Percentiles rank a stretch among this genome's conserved stretches.
Conservation (phyloP, 441 rosid species). For the Erodium texanum region DNA sequence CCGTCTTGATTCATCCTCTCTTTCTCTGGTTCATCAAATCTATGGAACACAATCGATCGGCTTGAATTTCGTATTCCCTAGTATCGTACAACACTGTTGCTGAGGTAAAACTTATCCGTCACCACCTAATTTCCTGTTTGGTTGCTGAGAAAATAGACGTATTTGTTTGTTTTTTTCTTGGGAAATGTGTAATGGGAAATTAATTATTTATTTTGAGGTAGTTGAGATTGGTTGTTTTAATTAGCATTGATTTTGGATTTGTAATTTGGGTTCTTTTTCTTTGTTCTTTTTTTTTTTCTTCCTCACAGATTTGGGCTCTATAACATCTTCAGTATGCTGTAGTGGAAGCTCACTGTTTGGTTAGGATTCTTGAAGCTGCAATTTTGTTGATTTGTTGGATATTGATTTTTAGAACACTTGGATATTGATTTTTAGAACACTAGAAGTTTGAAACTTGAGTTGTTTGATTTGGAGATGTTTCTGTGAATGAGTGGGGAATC, state of each 20-base stretch:
- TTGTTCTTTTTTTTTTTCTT: too few species aligned
- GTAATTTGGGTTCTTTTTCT: neutral
- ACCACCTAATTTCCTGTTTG: constrained; percentile 58
- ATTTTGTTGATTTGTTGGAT: neutral
- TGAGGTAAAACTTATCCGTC: constrained; percentile 17
- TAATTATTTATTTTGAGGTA: neutral
- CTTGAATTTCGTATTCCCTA: neutral
- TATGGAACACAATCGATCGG: neutral
- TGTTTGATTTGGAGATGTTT: neutral
- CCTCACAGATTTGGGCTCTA: neutral
- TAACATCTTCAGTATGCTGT: neutral
- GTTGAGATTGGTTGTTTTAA: neutral
- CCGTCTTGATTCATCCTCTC: neutral
- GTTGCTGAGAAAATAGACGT: constrained; percentile 40
- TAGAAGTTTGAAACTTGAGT: neutral
- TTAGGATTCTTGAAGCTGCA: neutral
- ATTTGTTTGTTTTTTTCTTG: neutral
- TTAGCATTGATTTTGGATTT: neutral
- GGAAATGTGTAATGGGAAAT: neutral
- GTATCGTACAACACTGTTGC: neutral
- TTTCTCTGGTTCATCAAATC: neutral
- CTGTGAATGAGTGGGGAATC: neutral
- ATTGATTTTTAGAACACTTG: neutral
- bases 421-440: neutral
- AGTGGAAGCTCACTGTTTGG: neutral